Evolutionary conservation across 495 filamentous ascomycete genomes (phyloP).

Genomic region (Aspergillus ellipticus): DNA sequence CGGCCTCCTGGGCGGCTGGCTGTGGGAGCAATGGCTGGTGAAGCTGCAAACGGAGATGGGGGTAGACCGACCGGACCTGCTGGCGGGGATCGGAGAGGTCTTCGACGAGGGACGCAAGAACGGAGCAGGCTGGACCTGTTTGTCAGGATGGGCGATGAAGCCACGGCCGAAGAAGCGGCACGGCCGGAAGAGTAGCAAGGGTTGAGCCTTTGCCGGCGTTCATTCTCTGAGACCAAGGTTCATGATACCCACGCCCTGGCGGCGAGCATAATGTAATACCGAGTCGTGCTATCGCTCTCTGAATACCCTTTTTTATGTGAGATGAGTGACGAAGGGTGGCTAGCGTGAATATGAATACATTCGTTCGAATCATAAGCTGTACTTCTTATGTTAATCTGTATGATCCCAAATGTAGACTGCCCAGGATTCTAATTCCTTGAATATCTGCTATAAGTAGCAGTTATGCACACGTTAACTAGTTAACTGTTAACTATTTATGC

Average conservation of each 20-base stretch:
- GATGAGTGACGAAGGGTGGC: neutral
- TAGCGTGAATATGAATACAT: too few species aligned
- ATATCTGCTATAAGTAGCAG: too few species aligned
- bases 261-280: neutral
- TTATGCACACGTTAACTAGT: too few species aligned
- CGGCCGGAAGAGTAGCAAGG: neutral
- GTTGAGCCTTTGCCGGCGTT: neutral
- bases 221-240: neutral
- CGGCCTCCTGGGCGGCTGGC: conserved; percentile 81
- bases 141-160: conserved; percentile 90
- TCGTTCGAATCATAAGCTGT: too few species aligned
- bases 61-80: conserved; percentile 56
- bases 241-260: conserved; percentile 6
- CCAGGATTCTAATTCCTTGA: too few species aligned
- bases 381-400: too few species aligned
- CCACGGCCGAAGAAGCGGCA: conserved; percentile 39
- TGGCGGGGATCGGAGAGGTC: conserved; percentile 74
- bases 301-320: neutral
- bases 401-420: too few species aligned
- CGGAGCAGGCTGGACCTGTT: conserved; percentile 78
- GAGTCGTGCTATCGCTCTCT: neutral
- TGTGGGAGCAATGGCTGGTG: conserved; percentile 95
- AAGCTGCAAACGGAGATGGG: conserved; percentile 82
- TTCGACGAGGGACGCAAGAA: conserved; percentile 79
- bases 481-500: neutral